Percentiles rank a stretch among this genome's conserved stretches.
Evolutionary conservation across 768 basidiomycete species (phyloP).

Genomic region (Kwoniella bestiolae): DNA sequence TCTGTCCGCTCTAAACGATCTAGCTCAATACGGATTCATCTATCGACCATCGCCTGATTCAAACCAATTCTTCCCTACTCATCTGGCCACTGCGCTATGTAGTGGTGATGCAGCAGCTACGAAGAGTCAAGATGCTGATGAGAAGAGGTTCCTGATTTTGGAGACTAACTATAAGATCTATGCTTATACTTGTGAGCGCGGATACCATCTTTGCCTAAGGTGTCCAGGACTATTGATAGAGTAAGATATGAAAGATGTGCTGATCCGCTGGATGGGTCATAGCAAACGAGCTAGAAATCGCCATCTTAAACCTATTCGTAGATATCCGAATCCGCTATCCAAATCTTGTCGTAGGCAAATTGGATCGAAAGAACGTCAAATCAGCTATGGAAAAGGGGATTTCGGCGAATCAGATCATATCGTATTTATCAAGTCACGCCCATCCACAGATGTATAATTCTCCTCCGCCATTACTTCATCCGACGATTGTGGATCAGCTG

Average conservation of each 20-base stretch:
- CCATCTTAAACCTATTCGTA: conserved; percentile 91
- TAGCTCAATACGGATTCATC: conserved; percentile 91
- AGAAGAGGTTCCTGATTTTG: conserved; percentile 87
- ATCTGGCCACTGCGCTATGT: conserved; percentile 90
- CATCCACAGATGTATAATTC: conserved; percentile 98
- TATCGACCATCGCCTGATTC: conserved; percentile 67
- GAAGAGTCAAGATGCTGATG: conserved; percentile 60
- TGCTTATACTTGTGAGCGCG: conserved; percentile 83
- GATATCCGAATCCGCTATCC: conserved; percentile 92
- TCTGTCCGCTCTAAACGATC: conserved; percentile 83
- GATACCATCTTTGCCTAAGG: conserved; percentile 8
- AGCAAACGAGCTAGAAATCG: conserved; percentile 96
- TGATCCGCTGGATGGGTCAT: conserved; percentile 3
- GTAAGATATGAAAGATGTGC: not conserved
- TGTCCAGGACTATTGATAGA: too few relatives aligned
- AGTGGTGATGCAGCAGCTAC: conserved; percentile 83
- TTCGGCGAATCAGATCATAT: conserved; percentile 97
- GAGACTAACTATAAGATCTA: conserved; percentile 99
- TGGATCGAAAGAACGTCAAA: conserved; percentile 94
- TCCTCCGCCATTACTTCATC: conserved; percentile 75
- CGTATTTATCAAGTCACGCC: conserved; percentile 89
- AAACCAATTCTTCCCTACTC: conserved; percentile 87
- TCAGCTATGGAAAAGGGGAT: conserved; percentile 93
- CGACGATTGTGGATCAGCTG: conserved; percentile 97
- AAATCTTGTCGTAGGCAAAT: conserved; percentile 92